A percentile compares a stretch with the other conserved stretches of the same genome.
Evolutionary conservation across 139 green algal genomes (phyloP).

Genomic region (Closterium sp.): DNA sequence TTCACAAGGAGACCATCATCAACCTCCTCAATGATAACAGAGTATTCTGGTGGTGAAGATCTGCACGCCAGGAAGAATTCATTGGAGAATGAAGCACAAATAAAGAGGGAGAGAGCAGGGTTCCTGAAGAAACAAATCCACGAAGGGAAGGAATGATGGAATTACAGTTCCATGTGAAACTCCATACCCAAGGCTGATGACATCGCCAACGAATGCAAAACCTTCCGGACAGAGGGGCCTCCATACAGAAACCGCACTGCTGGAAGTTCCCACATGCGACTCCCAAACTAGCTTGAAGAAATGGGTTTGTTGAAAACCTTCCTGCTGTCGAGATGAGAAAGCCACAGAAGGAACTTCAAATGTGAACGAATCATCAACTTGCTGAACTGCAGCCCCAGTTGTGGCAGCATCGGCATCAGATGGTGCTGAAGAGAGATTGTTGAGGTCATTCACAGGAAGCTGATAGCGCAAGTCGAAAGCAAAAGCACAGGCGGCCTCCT

Average conservation of each 20-base stretch:
- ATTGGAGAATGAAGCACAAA: not conserved
- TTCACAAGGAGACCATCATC: not conserved
- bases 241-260: not conserved
- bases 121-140: not conserved
- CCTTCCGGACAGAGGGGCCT: not conserved
- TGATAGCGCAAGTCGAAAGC: not conserved
- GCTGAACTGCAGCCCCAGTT: not conserved
- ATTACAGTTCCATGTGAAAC: not conserved
- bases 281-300: not conserved
- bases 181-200: not conserved
- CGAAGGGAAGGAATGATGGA: not conserved
- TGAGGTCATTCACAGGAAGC: not conserved
- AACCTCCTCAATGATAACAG: not conserved
- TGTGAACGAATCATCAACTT: not conserved
- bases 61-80: too few relatives aligned
- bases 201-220: not conserved
- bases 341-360: not conserved
- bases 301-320: not conserved
- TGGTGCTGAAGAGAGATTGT: not conserved
- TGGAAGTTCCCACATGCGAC: not conserved
- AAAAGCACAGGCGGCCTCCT: not conserved
- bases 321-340: not conserved
- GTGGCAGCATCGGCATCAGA: not conserved
- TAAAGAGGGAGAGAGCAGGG: not conserved
- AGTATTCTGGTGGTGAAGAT: not conserved